These are phyloP conservation scores for Trapa bicornis DNA, from an alignment of 345 rosid genomes.

Conservation along the genomic window DNA sequence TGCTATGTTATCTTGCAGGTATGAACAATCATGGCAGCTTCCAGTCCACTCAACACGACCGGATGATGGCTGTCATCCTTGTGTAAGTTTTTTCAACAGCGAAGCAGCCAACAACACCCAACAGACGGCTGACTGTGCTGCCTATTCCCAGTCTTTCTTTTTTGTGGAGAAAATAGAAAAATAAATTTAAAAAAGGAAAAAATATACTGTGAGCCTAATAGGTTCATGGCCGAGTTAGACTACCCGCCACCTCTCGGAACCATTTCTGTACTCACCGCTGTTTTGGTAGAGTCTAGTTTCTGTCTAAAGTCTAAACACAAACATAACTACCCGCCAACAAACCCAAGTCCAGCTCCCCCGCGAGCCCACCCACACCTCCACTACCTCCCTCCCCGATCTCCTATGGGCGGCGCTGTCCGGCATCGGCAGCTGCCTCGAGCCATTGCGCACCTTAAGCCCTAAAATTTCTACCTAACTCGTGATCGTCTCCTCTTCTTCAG, in stretches of 20 bases:
- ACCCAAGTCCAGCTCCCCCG: background rate
- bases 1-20: background rate
- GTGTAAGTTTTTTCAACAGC: too few relatives aligned
- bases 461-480: background rate
- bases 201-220: background rate
- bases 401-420: background rate
- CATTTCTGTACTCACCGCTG: background rate
- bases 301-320: conserved; percentile 8
- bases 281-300: conserved; percentile 2
- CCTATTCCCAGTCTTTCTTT: background rate
- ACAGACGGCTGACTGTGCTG: background rate
- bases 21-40: background rate
- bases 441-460: conserved; percentile 3
- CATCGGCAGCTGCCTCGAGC: background rate
- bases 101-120: conserved; percentile 1
- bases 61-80: background rate
- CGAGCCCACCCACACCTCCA: background rate
- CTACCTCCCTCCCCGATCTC: background rate
- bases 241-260: conserved; percentile 23
- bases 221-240: conserved; percentile 13
- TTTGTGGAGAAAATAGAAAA: background rate
- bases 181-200: background rate
- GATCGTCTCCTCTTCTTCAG: background rate
- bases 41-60: background rate
- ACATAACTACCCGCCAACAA: conserved; percentile 9